Percentiles rank a stretch among this genome's conserved stretches.
phyloP scores from a whole-genome alignment of 2,329 filamentous ascomycete species.

The Lasiodiplodia gonubiensis region DNA sequence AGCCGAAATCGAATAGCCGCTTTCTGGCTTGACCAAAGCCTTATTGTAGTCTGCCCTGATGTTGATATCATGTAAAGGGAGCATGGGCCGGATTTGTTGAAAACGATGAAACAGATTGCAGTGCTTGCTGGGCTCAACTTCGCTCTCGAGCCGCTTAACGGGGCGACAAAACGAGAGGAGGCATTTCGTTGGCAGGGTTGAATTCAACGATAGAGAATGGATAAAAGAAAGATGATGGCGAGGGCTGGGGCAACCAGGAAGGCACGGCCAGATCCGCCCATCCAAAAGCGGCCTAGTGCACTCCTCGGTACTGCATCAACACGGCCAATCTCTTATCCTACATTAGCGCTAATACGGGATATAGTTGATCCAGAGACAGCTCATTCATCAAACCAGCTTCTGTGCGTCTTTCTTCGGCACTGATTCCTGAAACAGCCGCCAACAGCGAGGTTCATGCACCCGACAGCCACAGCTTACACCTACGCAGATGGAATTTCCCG shows the following conservation, averaged over 20 bases:
- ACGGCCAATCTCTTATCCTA: not conserved
- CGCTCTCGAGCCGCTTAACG: not conserved
- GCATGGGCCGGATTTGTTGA: not conserved
- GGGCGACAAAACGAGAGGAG: not conserved
- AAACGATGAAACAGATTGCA: not conserved
- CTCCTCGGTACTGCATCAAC: not conserved
- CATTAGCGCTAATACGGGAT: no score
- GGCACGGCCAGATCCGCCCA: not conserved
- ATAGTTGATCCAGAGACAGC: no score
- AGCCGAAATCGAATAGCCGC: not conserved
- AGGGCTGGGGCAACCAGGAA: not conserved
- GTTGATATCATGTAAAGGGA: not conserved
- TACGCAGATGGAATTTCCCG: no score
- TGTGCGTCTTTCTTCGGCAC: no score
- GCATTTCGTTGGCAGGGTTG: not conserved
- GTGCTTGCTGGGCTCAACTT: not conserved
- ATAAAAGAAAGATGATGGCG: not conserved
- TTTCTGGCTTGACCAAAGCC: no score
- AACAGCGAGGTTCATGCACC: no score
- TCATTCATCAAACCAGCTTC: no score
- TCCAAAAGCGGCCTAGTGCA: not conserved
- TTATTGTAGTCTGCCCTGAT: not conserved
- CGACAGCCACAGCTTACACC: no score
- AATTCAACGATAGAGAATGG: not conserved
- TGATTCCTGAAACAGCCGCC: no score